Evolutionary conservation across 306 rosid species (phyloP), one percentile per base, ranked within the genome.

Genomic region (Astragalus glycyphyllos): DNA sequence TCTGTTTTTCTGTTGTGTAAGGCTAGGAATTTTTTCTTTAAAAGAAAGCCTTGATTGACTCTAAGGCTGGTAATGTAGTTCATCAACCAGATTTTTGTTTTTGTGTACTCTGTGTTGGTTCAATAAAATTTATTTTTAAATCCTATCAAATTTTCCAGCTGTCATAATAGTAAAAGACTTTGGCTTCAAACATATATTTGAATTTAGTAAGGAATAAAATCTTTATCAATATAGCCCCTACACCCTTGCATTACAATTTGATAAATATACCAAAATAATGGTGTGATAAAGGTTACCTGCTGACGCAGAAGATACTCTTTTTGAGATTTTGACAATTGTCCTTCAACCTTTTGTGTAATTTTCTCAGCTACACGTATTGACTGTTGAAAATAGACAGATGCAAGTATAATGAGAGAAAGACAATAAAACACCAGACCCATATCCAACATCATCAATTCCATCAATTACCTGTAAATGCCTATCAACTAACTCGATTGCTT

Each of bases 341-440:
- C 99, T 84, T 95, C 99, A 75, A 95, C 99, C 86, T 91, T 95
- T 71, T 95, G 96, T 12, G 99, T 91, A 76, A 95, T 95, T 90
- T 95, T 95, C 91, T 95, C 99, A 76, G 99, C 97, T 58, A 95
- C 99, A 71, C 97, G 97, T 65, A 95, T 91, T 45, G 97, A 95
- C 99, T 95, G 83, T 85, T 79, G 82, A 78, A 75, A 73, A 71
- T 62, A 67, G 82, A 68, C 67, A 47, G 79, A 41, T 40, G 70
- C 51, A 13, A 69, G 65, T 53, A 82, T 74, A 69, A 78, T 83
- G 71, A 67, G 70, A 71, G 56, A 65, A 46, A 51, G 57, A 60
- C 40, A 7, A 56, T 65, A 76, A 13, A 56, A 54, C 65, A 72
- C 67, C 72, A 71, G 38, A 68, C 50, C 54, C 32, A 17, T 5